Conservation (phyloP, 495 filamentous ascomycete species). For the Monascus purpureus region DNA sequence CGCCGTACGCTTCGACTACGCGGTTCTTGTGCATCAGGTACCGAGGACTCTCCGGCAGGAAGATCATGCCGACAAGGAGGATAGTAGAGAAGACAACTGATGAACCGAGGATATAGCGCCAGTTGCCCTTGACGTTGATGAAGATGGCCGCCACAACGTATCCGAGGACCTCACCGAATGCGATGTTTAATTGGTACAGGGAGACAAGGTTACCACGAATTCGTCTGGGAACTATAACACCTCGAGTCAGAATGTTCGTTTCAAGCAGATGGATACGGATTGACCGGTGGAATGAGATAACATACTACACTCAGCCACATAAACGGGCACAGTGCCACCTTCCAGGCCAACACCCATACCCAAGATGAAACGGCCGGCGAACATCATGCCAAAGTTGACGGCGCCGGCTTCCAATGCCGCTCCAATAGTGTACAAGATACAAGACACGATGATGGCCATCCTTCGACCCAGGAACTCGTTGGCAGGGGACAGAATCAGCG, state of each 20-base stretch:
- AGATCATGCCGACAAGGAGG: conserved; percentile 43
- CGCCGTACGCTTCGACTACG: conserved; percentile 35
- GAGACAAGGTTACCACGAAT: conserved; percentile 49
- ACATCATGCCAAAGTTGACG: conserved; percentile 45
- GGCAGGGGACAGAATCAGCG: conserved; percentile 38
- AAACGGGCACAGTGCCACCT: conserved; percentile 46
- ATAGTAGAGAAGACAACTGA: conserved; percentile 50
- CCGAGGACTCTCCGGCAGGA: conserved; percentile 43
- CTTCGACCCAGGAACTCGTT: conserved; percentile 45
- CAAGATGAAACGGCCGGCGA: conserved; percentile 44
- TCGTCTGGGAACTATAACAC: conserved; percentile 25
- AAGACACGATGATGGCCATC: conserved; percentile 45
- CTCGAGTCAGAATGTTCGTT: too few relatives aligned
- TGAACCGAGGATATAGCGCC: conserved; percentile 51
- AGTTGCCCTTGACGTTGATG: conserved; percentile 41
- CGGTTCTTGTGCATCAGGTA: conserved; percentile 41
- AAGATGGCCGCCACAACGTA: conserved; percentile 51
- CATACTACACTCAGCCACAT: conserved; percentile 34
- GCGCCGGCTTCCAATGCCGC: conserved; percentile 45
- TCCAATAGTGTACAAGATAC: conserved; percentile 43
- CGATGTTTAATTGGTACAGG: conserved; percentile 50
- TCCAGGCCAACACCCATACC: conserved; percentile 47
- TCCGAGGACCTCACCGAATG: conserved; percentile 46
- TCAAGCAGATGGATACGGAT: too few relatives aligned
- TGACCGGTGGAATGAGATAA: conserved; percentile 1